These are phyloP conservation scores for Suhomyces maxii DNA, from an alignment of 1,139 yeast genomes.

Conservation along the genomic window DNA sequence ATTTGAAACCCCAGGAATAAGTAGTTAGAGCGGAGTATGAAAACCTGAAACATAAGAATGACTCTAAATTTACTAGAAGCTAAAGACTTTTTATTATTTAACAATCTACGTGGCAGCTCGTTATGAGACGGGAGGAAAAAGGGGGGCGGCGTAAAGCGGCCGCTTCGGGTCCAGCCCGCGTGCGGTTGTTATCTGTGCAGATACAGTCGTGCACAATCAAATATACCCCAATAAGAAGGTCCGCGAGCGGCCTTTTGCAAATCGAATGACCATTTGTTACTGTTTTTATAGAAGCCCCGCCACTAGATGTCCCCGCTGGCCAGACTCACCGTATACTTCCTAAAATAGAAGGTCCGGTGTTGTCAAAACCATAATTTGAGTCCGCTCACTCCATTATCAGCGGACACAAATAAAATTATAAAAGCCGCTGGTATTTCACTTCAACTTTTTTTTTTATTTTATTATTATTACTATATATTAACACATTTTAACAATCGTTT, in stretches of 20 bases:
- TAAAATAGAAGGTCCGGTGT: conserved; percentile 2
- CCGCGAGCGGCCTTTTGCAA: not conserved
- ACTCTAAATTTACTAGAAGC: too few species aligned
- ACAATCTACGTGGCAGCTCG: too few species aligned
- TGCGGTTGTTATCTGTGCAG: not conserved
- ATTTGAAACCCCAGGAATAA: too few species aligned
- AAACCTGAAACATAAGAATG: too few species aligned
- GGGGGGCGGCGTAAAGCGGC: not conserved
- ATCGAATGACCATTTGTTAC: not conserved
- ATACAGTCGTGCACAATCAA: not conserved
- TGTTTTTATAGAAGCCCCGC: not conserved
- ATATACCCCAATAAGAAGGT: not conserved
- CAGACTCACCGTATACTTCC: not conserved
- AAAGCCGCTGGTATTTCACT: conserved; percentile 3
- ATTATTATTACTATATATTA: not conserved
- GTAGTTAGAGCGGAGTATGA: too few species aligned
- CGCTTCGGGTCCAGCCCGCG: not conserved
- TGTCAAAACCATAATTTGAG: not conserved
- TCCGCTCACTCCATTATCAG: not conserved
- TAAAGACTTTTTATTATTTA: too few species aligned
- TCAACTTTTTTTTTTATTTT: not conserved
- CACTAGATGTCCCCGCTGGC: not conserved
- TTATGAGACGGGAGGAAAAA: not conserved
- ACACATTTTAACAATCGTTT: not conserved
- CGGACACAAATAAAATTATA: conserved; percentile 4